Base-by-base conservation (phyloP, 129 eudicot species). In the Erigeron canadensis region DNA sequence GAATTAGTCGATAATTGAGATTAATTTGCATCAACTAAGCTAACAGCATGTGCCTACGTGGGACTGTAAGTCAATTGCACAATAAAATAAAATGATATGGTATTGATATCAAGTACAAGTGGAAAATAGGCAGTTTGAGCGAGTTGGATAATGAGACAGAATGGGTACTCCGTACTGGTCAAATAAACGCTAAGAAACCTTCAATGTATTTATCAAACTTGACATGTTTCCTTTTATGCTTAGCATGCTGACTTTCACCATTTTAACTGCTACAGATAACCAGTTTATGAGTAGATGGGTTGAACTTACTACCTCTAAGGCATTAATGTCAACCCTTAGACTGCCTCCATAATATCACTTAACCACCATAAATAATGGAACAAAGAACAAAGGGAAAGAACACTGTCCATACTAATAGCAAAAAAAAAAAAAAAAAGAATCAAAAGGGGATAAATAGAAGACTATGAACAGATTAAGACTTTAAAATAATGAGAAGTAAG, bases 1-100 rank as follows among this genome's bases (percentile, higher is more conserved):
- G n/a, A 41, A 78, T 17, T 17, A 77, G 23, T 43, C 37, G n/a
- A 2, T 19, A 41, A 45, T 1, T 55, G 12, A 75, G 39, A 66
- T 11, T 44, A 4, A 15, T 12, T 65, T 54, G 28, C 16, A 54
- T 21, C 55, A 50, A 22, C 12, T 18, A 40, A 64, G 40, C 48
- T 47, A 40, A 61, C 34, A n/a, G 28, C 60, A 11, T 7, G 34
- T 28, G 34, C 34, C 34, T 28, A 28, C 16, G 34, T 18, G 54
- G 40, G 54, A 70, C 65, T 28, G 21, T 37, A 43, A 43, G 58
- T n/a, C 58, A 56, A 66, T 22, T n/a, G n/a, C 48, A 16, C 13
- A 55, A 55, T 10, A 62, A 1, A 3, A 28, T 28, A 28, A 28
- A 2, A 28, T 28, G 34, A 0, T 28, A 3, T 28, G 34, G 3